phyloP scores from a whole-genome alignment of 345 rosid species.

The Firmiana major region DNA sequence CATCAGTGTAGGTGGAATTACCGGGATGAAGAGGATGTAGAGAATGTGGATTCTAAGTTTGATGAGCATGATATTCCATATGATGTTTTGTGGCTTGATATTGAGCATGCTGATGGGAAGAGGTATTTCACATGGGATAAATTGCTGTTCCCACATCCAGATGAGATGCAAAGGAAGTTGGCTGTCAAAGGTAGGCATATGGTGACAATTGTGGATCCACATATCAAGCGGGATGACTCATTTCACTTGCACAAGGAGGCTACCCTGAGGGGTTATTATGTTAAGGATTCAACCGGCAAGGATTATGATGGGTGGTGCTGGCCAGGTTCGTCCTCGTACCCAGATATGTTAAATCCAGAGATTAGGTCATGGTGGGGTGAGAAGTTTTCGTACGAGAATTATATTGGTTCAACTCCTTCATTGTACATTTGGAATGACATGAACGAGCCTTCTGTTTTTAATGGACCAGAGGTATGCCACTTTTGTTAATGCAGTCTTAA shows the following conservation, averaged over 20 bases:
- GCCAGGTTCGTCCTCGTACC: constrained; percentile 96
- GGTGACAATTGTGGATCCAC: constrained; percentile 99
- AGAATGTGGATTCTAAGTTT: constrained; percentile 83
- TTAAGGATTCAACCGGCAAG: constrained; percentile 76
- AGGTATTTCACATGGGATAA: constrained; percentile 94
- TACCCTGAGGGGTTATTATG: constrained; percentile 73
- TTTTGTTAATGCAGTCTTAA: background rate
- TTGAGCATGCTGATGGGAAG: constrained; percentile 95
- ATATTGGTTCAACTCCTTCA: constrained; percentile 85
- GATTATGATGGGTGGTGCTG: constrained; percentile 99
- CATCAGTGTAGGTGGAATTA: constrained; percentile 99
- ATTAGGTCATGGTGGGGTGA: constrained; percentile 92
- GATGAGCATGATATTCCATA: constrained; percentile 97
- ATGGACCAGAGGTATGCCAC: constrained; percentile 89
- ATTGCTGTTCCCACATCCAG: constrained; percentile 76
- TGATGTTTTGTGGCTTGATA: constrained; percentile 97
- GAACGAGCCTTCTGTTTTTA: constrained; percentile 99
- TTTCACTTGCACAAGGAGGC: constrained; percentile 84
- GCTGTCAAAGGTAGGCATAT: constrained; percentile 88
- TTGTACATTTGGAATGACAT: constrained; percentile 98
- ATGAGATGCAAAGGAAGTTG: constrained; percentile 85
- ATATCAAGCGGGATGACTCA: constrained; percentile 86
- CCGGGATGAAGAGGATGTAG: constrained; percentile 98
- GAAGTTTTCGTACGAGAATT: constrained; percentile 66
- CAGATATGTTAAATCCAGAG: constrained; percentile 80